phyloP scores from a whole-genome alignment of 2,329 filamentous ascomycete genomes.

The Lachnellula hyalina region DNA sequence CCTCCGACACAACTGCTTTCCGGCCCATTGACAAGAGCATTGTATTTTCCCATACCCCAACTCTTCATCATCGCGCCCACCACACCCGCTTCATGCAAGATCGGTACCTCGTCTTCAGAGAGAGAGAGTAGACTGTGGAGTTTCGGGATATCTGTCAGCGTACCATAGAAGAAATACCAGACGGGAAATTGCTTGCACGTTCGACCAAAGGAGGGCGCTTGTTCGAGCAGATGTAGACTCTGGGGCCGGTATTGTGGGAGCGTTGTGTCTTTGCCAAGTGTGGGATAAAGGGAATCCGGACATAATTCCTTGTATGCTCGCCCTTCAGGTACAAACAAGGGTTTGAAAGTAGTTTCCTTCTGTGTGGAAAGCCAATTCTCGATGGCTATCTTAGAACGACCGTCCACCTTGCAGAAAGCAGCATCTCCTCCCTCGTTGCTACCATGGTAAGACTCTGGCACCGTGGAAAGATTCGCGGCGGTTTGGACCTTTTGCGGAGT shows the following conservation, averaged over 20 bases:
- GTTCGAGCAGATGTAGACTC: not conserved
- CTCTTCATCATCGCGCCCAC: conserved; percentile 29
- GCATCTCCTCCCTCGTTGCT: conserved; percentile 17
- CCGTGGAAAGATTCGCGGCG: conserved; percentile 12
- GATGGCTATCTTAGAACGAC: conserved; percentile 9
- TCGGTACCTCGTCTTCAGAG: conserved; percentile 15
- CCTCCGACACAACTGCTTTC: conserved; percentile 23
- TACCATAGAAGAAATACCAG: conserved; percentile 42
- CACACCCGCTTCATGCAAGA: conserved; percentile 28
- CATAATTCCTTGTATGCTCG: conserved; percentile 28
- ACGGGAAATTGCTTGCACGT: conserved; percentile 24
- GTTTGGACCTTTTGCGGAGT: conserved; percentile 18
- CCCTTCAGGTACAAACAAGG: conserved; percentile 25
- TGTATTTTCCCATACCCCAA: conserved; percentile 36
- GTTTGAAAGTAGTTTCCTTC: conserved; percentile 15
- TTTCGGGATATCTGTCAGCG: conserved; percentile 29
- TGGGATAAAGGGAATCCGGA: conserved; percentile 19
- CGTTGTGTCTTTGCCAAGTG: conserved; percentile 23
- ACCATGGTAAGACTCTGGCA: conserved; percentile 15
- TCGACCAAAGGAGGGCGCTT: conserved; percentile 8
- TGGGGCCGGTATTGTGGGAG: conserved; percentile 28
- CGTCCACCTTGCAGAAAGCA: conserved; percentile 25
- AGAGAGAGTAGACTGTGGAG: conserved; percentile 32
- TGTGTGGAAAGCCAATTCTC: conserved; percentile 16
- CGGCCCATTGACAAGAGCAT: conserved; percentile 33